Evolutionary conservation across 306 rosid genomes (phyloP).

Genomic region (Urtica urens): DNA sequence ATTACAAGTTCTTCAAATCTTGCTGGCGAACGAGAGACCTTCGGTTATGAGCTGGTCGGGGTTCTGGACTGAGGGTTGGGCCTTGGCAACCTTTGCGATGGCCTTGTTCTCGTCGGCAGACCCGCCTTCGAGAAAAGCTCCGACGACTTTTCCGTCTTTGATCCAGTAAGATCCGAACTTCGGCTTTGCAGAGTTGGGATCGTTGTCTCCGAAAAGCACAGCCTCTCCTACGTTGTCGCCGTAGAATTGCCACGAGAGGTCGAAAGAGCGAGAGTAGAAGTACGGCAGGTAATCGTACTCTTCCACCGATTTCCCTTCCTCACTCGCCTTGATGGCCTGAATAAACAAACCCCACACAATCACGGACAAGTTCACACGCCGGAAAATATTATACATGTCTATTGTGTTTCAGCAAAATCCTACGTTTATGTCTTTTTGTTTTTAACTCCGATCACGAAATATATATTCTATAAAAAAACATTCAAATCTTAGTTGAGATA

Average conservation of each 20-base stretch:
- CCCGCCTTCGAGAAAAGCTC: conserved; percentile 77
- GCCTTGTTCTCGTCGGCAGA: conserved; percentile 79
- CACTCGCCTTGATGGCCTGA: conserved; percentile 78
- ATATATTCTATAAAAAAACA: no score
- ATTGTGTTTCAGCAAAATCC: no score
- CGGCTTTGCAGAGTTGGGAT: conserved; percentile 48
- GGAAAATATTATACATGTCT: no score
- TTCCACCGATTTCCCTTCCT: conserved; percentile 53
- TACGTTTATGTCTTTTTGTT: no score
- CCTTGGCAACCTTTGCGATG: conserved; percentile 78
- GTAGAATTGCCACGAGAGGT: conserved; percentile 87
- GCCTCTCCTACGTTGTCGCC: conserved; percentile 93
- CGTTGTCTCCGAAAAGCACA: conserved; percentile 75
- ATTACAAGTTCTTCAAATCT: conserved; percentile 38
- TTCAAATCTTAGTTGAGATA: no score
- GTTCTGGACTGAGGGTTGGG: conserved; percentile 49
- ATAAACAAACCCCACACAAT: conserved; percentile 13
- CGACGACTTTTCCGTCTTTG: conserved; percentile 73
- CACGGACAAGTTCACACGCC: no score
- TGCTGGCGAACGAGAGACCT: conserved; percentile 75
- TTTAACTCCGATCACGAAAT: no score
- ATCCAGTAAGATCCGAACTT: conserved; percentile 94
- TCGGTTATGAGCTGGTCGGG: conserved; percentile 56
- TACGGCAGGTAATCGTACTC: conserved; percentile 93
- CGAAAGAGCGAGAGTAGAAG: conserved; percentile 86